These are phyloP conservation scores for Agaricus subrufescens DNA, from an alignment of 768 basidiomycete genomes.

Conservation along the genomic window DNA sequence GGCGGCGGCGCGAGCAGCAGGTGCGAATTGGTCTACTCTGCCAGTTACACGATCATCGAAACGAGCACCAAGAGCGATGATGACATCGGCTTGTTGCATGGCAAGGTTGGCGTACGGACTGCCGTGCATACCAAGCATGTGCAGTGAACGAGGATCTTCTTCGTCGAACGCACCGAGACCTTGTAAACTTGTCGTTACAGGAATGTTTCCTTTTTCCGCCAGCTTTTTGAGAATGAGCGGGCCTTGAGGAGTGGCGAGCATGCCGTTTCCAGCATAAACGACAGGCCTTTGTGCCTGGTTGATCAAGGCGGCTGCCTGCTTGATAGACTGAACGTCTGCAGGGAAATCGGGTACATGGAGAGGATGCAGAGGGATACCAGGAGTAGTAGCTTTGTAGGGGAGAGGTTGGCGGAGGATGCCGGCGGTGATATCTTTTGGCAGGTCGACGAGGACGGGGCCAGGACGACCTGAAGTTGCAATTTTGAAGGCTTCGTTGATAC, in stretches of 20 bases:
- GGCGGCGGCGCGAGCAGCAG: slow-evolving; percentile 84
- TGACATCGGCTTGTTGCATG: slow-evolving; percentile 96
- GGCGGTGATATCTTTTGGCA: slow-evolving; percentile 99
- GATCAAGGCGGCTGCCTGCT: slow-evolving; percentile 85
- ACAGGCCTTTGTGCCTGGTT: slow-evolving; percentile 88
- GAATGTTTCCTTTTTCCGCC: slow-evolving; percentile 84
- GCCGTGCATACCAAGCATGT: slow-evolving; percentile 99
- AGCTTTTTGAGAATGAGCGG: slow-evolving; percentile 79
- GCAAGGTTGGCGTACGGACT: slow-evolving; percentile 96
- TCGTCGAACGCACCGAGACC: slow-evolving; percentile 97
- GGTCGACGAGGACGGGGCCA: slow-evolving; percentile 95
- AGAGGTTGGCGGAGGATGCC: slow-evolving; percentile 82
- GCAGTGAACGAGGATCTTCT: slow-evolving; percentile 75
- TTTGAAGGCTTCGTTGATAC: slow-evolving; percentile 99
- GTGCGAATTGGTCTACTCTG: slow-evolving; percentile 85
- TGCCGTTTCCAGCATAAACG: slow-evolving; percentile 90
- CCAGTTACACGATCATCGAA: slow-evolving; percentile 99
- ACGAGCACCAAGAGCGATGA: slow-evolving; percentile 93
- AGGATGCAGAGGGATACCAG: slow-evolving; percentile 79
- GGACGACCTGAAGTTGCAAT: slow-evolving; percentile 97
- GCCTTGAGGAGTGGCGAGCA: slow-evolving; percentile 77
- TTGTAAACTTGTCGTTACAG: slow-evolving; percentile 94
- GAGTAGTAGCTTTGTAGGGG: slow-evolving; percentile 81
- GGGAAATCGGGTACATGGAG: slow-evolving; percentile 53
- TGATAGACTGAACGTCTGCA: slow-evolving; percentile 61